These are phyloP conservation scores for Fonsecaea erecta DNA, from an alignment of 2,329 filamentous ascomycete genomes.

Conservation along the genomic window DNA sequence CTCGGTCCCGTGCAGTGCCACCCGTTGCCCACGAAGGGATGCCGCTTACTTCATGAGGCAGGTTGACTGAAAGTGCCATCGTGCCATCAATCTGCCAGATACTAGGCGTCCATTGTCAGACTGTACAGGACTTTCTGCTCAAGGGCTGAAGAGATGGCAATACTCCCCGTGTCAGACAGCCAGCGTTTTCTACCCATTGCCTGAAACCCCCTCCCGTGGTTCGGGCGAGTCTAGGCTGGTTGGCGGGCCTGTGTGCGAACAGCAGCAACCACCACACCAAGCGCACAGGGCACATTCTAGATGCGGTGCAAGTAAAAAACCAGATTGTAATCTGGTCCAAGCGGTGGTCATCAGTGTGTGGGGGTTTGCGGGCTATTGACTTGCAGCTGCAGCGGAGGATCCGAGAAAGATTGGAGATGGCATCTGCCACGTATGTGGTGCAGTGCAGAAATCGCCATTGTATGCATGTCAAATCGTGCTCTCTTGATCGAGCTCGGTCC, in stretches of 20 bases:
- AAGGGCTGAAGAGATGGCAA: neutral
- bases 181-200: neutral
- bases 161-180: neutral
- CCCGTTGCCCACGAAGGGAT: neutral
- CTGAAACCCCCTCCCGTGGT: neutral
- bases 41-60: neutral
- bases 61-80: neutral
- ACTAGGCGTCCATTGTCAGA: neutral
- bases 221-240: neutral
- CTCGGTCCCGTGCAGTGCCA: neutral
- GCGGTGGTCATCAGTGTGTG: conserved; percentile 20
- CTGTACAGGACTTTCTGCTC: neutral
- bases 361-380: conserved; percentile 23
- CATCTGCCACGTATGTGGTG: conserved; percentile 28
- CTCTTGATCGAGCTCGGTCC: conserved; percentile 3
- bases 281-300: conserved; percentile 4
- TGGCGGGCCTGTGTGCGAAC: conserved; percentile 4
- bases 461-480: conserved; percentile 14
- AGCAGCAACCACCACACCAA: neutral
- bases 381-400: conserved; percentile 25
- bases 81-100: neutral
- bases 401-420: conserved; percentile 27
- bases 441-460: conserved; percentile 9
- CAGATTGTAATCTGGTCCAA: conserved; percentile 30
- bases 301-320: conserved; percentile 7